phyloP scores from a whole-genome alignment of 257 asterid genomes.

The Ophiorrhiza pumila region DNA sequence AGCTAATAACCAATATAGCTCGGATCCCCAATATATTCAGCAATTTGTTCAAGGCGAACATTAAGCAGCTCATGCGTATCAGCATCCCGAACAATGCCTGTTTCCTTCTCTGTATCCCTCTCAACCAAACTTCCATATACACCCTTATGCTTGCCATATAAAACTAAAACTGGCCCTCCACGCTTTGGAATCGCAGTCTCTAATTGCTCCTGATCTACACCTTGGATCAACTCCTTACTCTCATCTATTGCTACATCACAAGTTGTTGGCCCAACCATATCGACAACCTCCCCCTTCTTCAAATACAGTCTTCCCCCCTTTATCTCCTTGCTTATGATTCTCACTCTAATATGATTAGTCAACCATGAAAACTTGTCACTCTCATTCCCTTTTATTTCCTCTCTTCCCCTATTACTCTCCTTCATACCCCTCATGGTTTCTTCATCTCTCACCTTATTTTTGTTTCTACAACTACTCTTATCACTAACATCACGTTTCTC shows the following conservation, averaged over 20 bases:
- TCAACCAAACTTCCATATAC: constrained; percentile 73
- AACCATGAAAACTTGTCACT: constrained; percentile 54
- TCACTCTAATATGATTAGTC: constrained; percentile 71
- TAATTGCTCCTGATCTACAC: constrained; percentile 62
- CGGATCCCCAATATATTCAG: constrained; percentile 89
- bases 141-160: constrained; percentile 71
- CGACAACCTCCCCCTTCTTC: constrained; percentile 76
- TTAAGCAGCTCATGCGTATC: constrained; percentile 63
- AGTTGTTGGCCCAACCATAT: constrained; percentile 67
- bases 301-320: constrained; percentile 64
- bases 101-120: constrained; percentile 69
- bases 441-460: constrained; percentile 12
- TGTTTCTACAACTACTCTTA: constrained; percentile 9
- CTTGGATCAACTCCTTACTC: constrained; percentile 65
- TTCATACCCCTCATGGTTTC: constrained; percentile 14
- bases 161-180: constrained; percentile 75
- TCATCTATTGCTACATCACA: constrained; percentile 74
- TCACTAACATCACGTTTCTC: constrained; percentile 24
- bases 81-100: constrained; percentile 62
- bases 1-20: constrained; percentile 63
- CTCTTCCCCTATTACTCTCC: constrained; percentile 11
- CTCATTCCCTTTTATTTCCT: constrained; percentile 21
- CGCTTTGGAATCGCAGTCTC: constrained; percentile 80
- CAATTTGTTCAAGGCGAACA: constrained; percentile 84
- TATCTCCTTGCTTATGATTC: constrained; percentile 55